These are phyloP conservation scores for Colletotrichum tanaceti DNA, from an alignment of 2,329 filamentous ascomycete species.

Conservation along the genomic window DNA sequence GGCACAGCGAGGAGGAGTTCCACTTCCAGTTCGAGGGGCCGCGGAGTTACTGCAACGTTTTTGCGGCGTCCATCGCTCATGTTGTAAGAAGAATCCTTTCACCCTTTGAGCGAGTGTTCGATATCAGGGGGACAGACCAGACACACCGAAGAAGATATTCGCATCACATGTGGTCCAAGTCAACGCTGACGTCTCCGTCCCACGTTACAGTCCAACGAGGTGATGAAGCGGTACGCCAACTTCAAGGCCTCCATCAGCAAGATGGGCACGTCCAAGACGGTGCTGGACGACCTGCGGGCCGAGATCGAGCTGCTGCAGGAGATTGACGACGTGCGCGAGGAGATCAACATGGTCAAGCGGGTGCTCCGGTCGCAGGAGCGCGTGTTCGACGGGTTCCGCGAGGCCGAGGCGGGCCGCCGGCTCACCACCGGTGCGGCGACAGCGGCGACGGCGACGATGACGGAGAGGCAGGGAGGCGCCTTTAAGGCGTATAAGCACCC, in stretches of 20 bases:
- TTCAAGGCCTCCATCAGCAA: slow-evolving; percentile 40
- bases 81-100: slow-evolving; percentile 20
- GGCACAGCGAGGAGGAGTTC: slow-evolving; percentile 41
- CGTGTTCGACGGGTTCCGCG: slow-evolving; percentile 37
- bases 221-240: slow-evolving; percentile 40
- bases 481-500: slow-evolving; percentile 36
- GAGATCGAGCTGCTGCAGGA: slow-evolving; percentile 43
- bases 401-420: slow-evolving; percentile 18
- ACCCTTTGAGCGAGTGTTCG: neutral
- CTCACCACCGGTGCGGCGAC: neutral
- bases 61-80: slow-evolving; percentile 36
- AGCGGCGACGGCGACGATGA: too few species aligned
- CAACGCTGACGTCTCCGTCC: neutral
- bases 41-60: slow-evolving; percentile 38
- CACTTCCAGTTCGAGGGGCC: slow-evolving; percentile 42
- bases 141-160: too few species aligned
- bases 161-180: too few species aligned
- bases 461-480: neutral
- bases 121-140: too few species aligned
- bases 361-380: slow-evolving; percentile 40
- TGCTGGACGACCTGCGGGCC: slow-evolving; percentile 41
- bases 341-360: slow-evolving; percentile 42
- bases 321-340: slow-evolving; percentile 39
- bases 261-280: slow-evolving; percentile 40
- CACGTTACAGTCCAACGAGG: slow-evolving; percentile 32